Evolutionary conservation across 2,329 filamentous ascomycete genomes (phyloP), one percentile per base, ranked within the genome.

Genomic region (Alternaria arbusti): DNA sequence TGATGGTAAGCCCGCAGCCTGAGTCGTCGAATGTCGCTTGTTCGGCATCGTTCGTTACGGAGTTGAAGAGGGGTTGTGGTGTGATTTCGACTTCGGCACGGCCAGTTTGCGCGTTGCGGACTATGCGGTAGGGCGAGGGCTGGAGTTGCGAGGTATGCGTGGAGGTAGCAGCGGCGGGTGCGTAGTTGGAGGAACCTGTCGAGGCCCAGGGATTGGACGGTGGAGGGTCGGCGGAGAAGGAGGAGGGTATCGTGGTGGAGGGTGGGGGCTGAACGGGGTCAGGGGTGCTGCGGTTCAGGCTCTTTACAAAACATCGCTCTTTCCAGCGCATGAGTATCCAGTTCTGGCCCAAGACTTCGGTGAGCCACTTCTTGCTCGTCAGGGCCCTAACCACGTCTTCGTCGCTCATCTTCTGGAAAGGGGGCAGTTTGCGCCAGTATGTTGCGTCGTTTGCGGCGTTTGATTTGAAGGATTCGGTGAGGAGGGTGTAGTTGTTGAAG

Each of bases 281-380:
- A 13, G 60, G 45, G 40, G 65, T 72, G 23, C 65, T 68, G 20
- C 63, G 58, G 26, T 72, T 70, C 10, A 78, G 68, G 5, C 71
- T 72, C 54, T 78, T 79, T 44, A 85, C 81, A 63, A 85, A 85
- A 67, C 83, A 85, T 13, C 81, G 79, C 72, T 85, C 85, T 72
- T 87, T 87, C 85, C 85, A 86, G 26, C 85, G 80, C 85, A 87
- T 87, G 50, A 86, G 80, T 23, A 87, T 80, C 79, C 84, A 87
- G n/a, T 86, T 80, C 28, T 80, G 72, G 47, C 76, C 76, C 15
- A 86, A 71, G 6, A 75, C 74, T 10, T 75, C 66, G 2, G 60
- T 60, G 56, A 74, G 70, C 74, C 72, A 80, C 13, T 72, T 70
- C 54, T 75, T 78, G 55, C 78, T 82, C 9, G 84, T 79, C 8